Base-by-base conservation (phyloP, 2,329 filamentous ascomycete genomes). In the Trichophyton verrucosum region DNA sequence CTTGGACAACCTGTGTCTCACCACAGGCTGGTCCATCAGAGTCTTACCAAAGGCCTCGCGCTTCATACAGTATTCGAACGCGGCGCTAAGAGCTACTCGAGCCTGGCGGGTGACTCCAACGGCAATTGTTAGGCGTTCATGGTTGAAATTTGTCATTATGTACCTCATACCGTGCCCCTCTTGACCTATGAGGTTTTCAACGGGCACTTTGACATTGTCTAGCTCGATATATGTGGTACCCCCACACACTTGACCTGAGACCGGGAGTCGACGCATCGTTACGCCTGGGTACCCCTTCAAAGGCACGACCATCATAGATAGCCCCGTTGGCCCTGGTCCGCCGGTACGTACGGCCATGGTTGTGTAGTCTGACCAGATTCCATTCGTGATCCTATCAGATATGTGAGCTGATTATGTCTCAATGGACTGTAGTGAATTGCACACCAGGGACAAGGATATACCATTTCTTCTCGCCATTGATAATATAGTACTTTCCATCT, bases 401-500 rank as follows among this genome's bases (percentile, higher is more conserved):
- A 40, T 24, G 38, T 27, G 17, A 27, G 53, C 3, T 42, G 7
- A 24, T 17, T n/a, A 51, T 2, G 17, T 15, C n/a, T 24, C 58
- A 46, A n/a, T 42, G 69, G 72, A 22, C 69, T 70, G 53, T 70
- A 22, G 42, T 60, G 5, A 57, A 22, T 30, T 33, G 20, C 15
- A 36, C 9, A 33, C 15, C 8, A 4, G 7, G 20, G 22, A 2
- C 27, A 3, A 22, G 1, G 7, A 62, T 61, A 30, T 64, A 74
- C 87, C 87, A 91, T 74, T 91, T 89, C 80, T 90, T 90, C 0
- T 81, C 79, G n/a, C 87, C 87, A 61, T 88, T 89, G 56, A 90
- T 74, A 55, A 90, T 79, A 68, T 86, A 91, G 67, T 82, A 75
- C 69, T 83, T 84, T 9, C 86, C 86, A 67, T 86, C 83, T 0